These are phyloP conservation scores for Eucalyptus tenuipes DNA, from an alignment of 345 rosid species.

Conservation along the genomic window DNA sequence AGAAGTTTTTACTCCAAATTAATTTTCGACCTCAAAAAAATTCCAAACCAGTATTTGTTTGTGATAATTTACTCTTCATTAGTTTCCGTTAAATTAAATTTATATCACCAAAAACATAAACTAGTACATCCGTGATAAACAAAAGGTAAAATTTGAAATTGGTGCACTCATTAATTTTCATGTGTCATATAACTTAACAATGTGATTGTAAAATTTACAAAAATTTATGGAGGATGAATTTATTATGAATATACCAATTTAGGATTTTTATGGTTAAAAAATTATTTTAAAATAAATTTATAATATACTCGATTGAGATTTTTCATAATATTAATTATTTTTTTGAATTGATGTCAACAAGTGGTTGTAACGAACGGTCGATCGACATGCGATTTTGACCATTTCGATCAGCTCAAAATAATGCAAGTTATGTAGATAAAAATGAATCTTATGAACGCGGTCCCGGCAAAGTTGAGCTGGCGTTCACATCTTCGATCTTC, in stretches of 20 bases:
- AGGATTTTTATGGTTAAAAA: too few relatives aligned
- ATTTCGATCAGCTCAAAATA: background rate
- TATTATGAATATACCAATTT: fast-evolving
- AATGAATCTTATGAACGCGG: background rate
- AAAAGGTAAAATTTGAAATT: too few relatives aligned
- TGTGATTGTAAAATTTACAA: too few relatives aligned
- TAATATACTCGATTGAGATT: too few relatives aligned
- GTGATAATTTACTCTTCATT: fast-evolving
- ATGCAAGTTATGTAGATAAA: background rate
- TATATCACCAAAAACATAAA: too few relatives aligned
- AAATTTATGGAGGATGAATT: too few relatives aligned
- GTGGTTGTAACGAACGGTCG: background rate
- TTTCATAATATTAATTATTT: too few relatives aligned
- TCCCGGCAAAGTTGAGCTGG: background rate
- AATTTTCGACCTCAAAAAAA: too few relatives aligned
- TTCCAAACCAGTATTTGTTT: fast-evolving
- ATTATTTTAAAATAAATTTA: too few relatives aligned
- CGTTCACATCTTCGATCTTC: background rate
- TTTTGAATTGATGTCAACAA: fast-evolving
- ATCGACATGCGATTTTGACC: too few relatives aligned
- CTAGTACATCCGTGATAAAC: fast-evolving
- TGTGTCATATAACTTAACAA: fast-evolving
- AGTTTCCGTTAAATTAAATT: fast-evolving
- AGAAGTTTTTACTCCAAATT: fast-evolving
- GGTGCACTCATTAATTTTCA: fast-evolving